These are phyloP conservation scores for Vanrija sp. DNA, from an alignment of 1,284 basidiomycete genomes.

Conservation along the genomic window DNA sequence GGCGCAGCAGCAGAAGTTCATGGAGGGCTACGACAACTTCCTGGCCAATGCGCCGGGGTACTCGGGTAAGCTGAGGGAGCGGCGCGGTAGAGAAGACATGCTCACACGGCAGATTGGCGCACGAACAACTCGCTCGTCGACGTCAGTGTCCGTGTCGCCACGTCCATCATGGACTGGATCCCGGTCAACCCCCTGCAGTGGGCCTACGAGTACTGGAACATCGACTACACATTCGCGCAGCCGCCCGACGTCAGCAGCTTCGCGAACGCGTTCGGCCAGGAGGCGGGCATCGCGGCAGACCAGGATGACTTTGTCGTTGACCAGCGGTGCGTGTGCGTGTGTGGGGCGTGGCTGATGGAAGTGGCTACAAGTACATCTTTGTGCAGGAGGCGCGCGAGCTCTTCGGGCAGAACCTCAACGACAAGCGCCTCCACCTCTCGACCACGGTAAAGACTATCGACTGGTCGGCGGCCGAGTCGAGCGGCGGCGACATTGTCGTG, in stretches of 20 bases:
- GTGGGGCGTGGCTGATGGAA: background rate
- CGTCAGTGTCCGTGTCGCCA: constrained; percentile 19
- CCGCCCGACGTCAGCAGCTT: constrained; percentile 19
- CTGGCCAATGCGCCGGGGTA: constrained; percentile 14
- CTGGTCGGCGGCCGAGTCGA: constrained; percentile 44
- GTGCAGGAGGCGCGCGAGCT: constrained; percentile 58
- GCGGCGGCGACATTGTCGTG: constrained; percentile 50
- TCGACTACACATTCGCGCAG: constrained; percentile 23
- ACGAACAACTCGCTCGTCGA: constrained; percentile 21
- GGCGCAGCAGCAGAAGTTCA: constrained; percentile 7
- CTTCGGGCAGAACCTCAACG: constrained; percentile 53
- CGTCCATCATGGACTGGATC: constrained; percentile 25
- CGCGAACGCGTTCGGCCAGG: constrained; percentile 21
- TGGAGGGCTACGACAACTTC: constrained; percentile 12
- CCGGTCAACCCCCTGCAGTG: constrained; percentile 16
- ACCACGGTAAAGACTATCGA: constrained; percentile 56
- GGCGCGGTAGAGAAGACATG: background rate
- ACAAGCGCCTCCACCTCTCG: constrained; percentile 57
- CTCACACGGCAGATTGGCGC: constrained; percentile 12
- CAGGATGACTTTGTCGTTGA: constrained; percentile 22
- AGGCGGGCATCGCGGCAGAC: constrained; percentile 18
- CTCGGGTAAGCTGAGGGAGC: constrained; percentile 9
- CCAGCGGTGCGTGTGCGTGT: constrained; percentile 10
- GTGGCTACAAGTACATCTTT: constrained; percentile 64
- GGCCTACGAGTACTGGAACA: constrained; percentile 26